Evolutionary conservation across 208 protist genomes (phyloP), one percentile per base, ranked within the genome.

Genomic region (Crithidia sp.): DNA sequence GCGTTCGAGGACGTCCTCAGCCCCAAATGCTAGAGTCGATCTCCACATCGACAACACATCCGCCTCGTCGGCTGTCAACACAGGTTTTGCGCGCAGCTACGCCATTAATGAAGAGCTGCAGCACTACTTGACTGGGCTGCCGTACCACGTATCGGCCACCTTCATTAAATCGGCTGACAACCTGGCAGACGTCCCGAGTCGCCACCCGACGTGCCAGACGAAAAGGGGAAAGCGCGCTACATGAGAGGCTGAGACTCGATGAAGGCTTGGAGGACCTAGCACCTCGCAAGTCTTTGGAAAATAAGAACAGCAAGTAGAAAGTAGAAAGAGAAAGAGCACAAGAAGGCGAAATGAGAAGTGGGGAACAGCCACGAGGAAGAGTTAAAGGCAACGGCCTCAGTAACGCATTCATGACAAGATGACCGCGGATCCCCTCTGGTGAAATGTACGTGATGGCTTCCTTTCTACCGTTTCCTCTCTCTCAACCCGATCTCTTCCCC

Each of bases 31-130:
- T 12, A 47, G 39, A 2, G 52, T 74, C 12, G 13, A 67, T 43
- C 50, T 79, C 7, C 56, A 79, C 57, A 65, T 73, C 47, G 74
- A 73, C 65, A 72, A 79, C 66, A 79, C 74, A 9, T 79, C 66
- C 5, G 74, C 74, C 6, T 16, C 74, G 1, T 53, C 74, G 28
- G 65, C 60, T 5, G 3, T 72, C 2, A 12, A n/a, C 16, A 73
- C 62, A 12, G 57, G 56, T 39, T 52, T 36, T 9, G 56, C 64
- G 14, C 63, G 72, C 9, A 71, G 63, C 47, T 36, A 77, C n/a
- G 72, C 72, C 3, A 67, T 71, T 4, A 76, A 68, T 41, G 49
- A 3, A 10, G 59, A 68, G 49, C 50, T 76, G 16, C 39, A 16
- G 4, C 10, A 19, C 3, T 52, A 54, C 13, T 41, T 65, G 47